A percentile compares a stretch with the other conserved stretches of the same genome.
These are phyloP conservation scores for Pholiota molesta DNA, from an alignment of 768 basidiomycete genomes.

Conservation along the genomic window DNA sequence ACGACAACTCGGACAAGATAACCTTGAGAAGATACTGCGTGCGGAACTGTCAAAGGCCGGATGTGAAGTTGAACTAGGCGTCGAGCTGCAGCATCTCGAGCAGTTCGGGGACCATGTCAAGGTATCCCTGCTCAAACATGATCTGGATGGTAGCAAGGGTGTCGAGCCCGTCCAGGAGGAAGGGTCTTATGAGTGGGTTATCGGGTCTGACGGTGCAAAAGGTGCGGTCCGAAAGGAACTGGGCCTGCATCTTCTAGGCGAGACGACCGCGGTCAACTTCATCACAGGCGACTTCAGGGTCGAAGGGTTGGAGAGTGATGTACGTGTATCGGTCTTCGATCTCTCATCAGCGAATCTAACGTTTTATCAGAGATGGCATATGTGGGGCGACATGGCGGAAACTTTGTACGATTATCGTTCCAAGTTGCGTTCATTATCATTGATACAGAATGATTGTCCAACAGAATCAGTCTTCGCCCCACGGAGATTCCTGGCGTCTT, in stretches of 20 bases:
- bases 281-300: constrained; percentile 45
- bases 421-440: no score
- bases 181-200: constrained; percentile 35
- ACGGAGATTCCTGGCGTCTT: constrained; percentile 17
- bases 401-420: constrained; percentile 26
- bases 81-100: constrained; percentile 44
- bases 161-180: constrained; percentile 27
- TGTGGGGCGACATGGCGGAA: constrained; percentile 41
- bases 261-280: constrained; percentile 35
- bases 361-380: constrained; percentile 42
- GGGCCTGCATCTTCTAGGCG: constrained; percentile 42
- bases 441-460: background rate
- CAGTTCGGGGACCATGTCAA: constrained; percentile 38
- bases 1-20: constrained; percentile 32
- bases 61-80: constrained; percentile 41
- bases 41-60: constrained; percentile 31
- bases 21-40: constrained; percentile 37
- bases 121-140: constrained; percentile 33
- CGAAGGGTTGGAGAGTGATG: constrained; percentile 29
- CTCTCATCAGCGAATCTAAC: background rate
- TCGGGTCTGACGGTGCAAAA: constrained; percentile 48
- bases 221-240: constrained; percentile 42
- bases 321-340: background rate
- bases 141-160: background rate
- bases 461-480: constrained; percentile 18